Conservation (phyloP, 345 rosid genomes). For the Erucastrum elatum region DNA sequence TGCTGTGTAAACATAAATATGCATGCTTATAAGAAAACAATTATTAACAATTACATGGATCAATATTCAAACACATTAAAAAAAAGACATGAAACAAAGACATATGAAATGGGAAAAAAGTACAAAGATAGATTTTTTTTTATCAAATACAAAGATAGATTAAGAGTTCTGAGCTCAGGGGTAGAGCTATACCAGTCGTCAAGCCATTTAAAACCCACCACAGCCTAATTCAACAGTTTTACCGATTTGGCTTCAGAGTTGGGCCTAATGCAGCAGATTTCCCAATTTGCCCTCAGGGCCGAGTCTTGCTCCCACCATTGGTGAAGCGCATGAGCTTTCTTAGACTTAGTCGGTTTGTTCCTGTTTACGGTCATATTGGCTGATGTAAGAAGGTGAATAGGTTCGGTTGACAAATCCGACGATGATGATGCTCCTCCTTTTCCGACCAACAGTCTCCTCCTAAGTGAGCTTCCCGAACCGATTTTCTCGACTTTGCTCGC, state of each 20-base stretch:
- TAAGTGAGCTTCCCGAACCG: constrained; percentile 41
- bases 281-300: not conserved
- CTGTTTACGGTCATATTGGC: constrained; percentile 48
- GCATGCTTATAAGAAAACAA: not conserved
- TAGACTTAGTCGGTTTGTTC: constrained; percentile 21
- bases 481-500: constrained; percentile 43
- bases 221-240: not conserved
- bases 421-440: not conserved
- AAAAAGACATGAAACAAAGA: not conserved
- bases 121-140: not conserved
- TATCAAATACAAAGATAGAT: not conserved
- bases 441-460: constrained; percentile 43
- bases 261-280: not conserved
- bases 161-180: not conserved
- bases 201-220: not conserved
- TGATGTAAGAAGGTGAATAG: constrained; percentile 52
- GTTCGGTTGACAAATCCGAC: not conserved
- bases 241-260: not conserved
- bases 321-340: constrained; percentile 56
- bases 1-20: not conserved
- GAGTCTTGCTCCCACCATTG: constrained; percentile 57
- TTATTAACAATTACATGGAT: not conserved
- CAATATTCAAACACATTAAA: not conserved
- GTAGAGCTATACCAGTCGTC: not conserved
- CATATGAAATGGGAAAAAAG: not conserved